Evolutionary conservation across 495 filamentous ascomycete species (phyloP).

Genomic region (Cairneyella variabilis): DNA sequence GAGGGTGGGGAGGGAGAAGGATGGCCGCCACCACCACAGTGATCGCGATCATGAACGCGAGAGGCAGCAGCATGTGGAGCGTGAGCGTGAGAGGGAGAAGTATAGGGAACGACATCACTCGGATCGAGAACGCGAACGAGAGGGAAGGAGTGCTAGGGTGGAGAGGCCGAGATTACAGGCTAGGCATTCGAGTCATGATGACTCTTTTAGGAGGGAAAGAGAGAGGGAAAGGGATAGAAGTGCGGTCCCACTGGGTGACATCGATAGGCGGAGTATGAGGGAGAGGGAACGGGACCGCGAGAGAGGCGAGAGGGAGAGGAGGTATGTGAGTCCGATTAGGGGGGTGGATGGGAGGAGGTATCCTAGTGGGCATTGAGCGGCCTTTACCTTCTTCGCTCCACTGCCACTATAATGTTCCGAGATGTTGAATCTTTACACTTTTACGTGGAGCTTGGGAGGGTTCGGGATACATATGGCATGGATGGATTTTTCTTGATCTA

Average conservation of each 20-base stretch:
- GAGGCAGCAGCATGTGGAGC: too few species aligned
- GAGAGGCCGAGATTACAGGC: background rate
- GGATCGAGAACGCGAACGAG: background rate
- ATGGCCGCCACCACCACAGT: too few species aligned
- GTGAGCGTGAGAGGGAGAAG: background rate
- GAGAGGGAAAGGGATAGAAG: background rate
- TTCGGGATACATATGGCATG: too few species aligned
- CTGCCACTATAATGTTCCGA: too few species aligned
- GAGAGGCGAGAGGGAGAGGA: background rate
- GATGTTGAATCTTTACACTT: too few species aligned
- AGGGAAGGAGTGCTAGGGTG: too few species aligned
- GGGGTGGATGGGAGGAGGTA: conserved; percentile 23
- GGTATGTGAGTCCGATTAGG: conserved; percentile 3
- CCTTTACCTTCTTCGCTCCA: too few species aligned
- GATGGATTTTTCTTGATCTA: too few species aligned
- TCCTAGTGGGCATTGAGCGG: conserved; percentile 2
- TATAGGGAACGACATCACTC: background rate
- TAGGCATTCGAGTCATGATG: background rate
- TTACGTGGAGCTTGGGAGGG: too few species aligned
- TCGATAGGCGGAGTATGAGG: background rate
- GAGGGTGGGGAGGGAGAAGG: too few species aligned
- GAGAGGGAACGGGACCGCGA: conserved; percentile 9
- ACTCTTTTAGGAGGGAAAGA: background rate
- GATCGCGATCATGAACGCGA: too few species aligned
- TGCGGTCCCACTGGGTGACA: background rate